Conservation (phyloP, 2,329 filamentous ascomycete species). For the Fusarium pseudocircinatum region DNA sequence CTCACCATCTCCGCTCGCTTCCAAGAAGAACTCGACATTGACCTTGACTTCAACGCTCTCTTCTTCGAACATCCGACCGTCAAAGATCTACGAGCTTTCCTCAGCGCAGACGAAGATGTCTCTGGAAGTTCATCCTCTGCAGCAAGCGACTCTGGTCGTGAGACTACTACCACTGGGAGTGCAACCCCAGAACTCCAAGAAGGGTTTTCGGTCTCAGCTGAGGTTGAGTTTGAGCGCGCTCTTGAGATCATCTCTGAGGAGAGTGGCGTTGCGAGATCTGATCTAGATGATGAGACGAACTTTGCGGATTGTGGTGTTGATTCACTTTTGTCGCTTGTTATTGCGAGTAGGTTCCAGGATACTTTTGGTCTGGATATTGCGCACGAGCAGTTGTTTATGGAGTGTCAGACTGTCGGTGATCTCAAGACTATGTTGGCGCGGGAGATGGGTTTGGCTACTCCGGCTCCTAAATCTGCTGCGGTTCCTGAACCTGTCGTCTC, state of each 20-base stretch:
- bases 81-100: constrained; percentile 58
- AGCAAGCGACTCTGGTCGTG: constrained; percentile 18
- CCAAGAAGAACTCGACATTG: constrained; percentile 66
- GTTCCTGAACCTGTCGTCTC: neutral
- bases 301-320: constrained; percentile 69
- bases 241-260: constrained; percentile 55
- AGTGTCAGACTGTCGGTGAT: constrained; percentile 18
- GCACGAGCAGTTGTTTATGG: constrained; percentile 29
- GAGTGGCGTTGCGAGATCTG: constrained; percentile 63
- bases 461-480: neutral
- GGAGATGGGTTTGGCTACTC: neutral
- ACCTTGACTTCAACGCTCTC: constrained; percentile 63
- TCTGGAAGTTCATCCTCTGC: constrained; percentile 20
- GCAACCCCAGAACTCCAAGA: constrained; percentile 11
- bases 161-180: neutral
- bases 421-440: constrained; percentile 10
- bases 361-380: constrained; percentile 1
- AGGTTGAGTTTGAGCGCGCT: constrained; percentile 26
- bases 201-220: neutral
- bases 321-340: constrained; percentile 68
- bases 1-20: constrained; percentile 66
- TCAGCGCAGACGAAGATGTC: constrained; percentile 9
- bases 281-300: constrained; percentile 65
- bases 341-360: constrained; percentile 65
- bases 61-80: constrained; percentile 63